Percentiles rank a stretch among this genome's conserved stretches.
These are phyloP conservation scores for Yamadazyma taylorii DNA, from an alignment of 1,139 yeast genomes.

Conservation along the genomic window DNA sequence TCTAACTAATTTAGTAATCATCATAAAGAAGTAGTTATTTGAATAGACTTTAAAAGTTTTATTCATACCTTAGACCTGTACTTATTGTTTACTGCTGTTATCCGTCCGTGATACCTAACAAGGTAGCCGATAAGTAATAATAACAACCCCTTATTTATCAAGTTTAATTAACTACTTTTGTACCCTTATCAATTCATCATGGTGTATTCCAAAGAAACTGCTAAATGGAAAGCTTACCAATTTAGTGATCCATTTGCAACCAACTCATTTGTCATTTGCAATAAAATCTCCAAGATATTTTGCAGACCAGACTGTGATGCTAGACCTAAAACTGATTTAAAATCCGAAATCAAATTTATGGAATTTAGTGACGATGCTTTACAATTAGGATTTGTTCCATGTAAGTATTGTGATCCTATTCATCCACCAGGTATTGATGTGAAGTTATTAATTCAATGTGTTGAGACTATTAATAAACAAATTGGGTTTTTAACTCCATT, in stretches of 20 bases:
- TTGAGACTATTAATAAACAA: constrained; percentile 53
- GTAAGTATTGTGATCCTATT: constrained; percentile 53
- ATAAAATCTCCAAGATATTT: constrained; percentile 38
- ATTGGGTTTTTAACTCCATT: constrained; percentile 60
- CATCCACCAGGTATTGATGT: constrained; percentile 47
- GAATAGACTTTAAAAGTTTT: no score
- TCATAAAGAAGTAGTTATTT: no score
- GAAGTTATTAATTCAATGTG: constrained; percentile 54
- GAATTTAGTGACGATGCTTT: constrained; percentile 44
- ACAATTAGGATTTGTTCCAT: constrained; percentile 47
- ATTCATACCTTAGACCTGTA: no score
- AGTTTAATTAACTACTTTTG: background rate
- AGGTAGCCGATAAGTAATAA: no score
- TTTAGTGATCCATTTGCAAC: constrained; percentile 69
- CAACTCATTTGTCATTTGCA: constrained; percentile 53
- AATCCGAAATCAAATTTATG: constrained; percentile 47
- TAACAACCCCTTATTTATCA: background rate
- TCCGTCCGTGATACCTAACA: no score
- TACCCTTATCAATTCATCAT: no score
- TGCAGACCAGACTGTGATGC: constrained; percentile 74
- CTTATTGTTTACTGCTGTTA: no score
- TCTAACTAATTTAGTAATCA: no score
- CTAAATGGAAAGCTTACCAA: constrained; percentile 67
- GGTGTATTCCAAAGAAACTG: constrained; percentile 46
- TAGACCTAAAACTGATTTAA: constrained; percentile 42